Base-by-base conservation (phyloP, 2,329 filamentous ascomycete species). In the Penicillium glabrum region DNA sequence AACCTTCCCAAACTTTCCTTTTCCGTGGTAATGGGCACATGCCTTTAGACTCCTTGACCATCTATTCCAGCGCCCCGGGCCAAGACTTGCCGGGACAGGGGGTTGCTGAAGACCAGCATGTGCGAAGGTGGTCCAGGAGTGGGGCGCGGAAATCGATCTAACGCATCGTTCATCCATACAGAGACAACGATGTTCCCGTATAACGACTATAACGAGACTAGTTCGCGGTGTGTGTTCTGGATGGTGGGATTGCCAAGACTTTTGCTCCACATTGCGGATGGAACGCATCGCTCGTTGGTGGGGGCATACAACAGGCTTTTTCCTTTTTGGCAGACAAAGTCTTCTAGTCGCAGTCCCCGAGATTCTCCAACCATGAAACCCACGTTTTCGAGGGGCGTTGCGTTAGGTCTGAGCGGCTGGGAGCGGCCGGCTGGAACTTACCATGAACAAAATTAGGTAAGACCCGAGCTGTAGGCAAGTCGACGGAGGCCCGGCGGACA, bases 341-440 rank as follows among this genome's bases (percentile, higher is more conserved):
- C 56, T 60, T 23, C 57, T 41, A 53, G 57, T 54, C 46, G 51
- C 10, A 51, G 48, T 55, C 39, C 46, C 56, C 56, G 56, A 46
- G 6, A 7, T 7, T 26, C 6, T 26, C 24, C 24, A 26, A 7
- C 24, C 48, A 49, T 58, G 56, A 54, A 54, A 59, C 54, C 51
- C 33, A 31, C 46, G n/a, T 46, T 50, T 27, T 27, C 37, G 27
- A 39, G 39, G 6, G 26, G 8, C 1, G 1, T 26, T 26, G 26
- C 26, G 26, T 26, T 26, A 26, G 7, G 33, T 43, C 43, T 48
- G n/a, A 39, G 35, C 35, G 35, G 35, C 35, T n/a, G 10, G 10
- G 0, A 19, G 35, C 35, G 35, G 35, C n/a, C 13, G 26, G 19
- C 39, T 41, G 11, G 26, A 31, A 29, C n/a, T 47, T 47, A 19